Conservation (phyloP, 2,329 filamentous ascomycete species). For the Neonectria ditissima region DNA sequence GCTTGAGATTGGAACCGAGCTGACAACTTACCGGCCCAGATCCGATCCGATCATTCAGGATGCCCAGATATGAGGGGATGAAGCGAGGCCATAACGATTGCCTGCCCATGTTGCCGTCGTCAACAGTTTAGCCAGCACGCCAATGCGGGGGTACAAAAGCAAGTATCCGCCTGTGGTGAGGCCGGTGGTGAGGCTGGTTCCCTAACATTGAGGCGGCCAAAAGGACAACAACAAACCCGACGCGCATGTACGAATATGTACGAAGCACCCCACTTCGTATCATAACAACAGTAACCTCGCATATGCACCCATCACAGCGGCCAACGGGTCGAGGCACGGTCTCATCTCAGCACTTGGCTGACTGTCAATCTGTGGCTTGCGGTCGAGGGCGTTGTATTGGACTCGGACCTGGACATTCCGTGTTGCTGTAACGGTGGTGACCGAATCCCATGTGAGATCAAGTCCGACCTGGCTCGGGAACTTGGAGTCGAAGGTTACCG, state of each 20-base stretch:
- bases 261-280: constrained; percentile 20
- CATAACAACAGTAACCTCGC: constrained; percentile 12
- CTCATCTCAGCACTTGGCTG: constrained; percentile 14
- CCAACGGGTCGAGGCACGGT: constrained; percentile 13
- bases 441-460: constrained; percentile 6
- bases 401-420: neutral
- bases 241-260: constrained; percentile 13
- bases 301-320: constrained; percentile 14
- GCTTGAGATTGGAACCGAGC: constrained; percentile 5
- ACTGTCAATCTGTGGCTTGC: neutral
- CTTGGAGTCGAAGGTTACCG: constrained; percentile 15
- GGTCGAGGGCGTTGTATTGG: neutral
- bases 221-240: constrained; percentile 6
- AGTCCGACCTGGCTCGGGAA: constrained; percentile 3
- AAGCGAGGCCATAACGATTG: neutral
- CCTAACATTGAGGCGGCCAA: constrained; percentile 2
- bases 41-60: constrained; percentile 2
- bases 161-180: neutral
- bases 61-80: neutral
- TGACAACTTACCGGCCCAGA: neutral
- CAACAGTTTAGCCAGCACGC: neutral
- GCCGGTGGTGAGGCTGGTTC: constrained; percentile 4
- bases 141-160: constrained; percentile 12
- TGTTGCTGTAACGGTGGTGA: neutral
- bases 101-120: constrained; percentile 10